A percentile compares a stretch with the other conserved stretches of the same genome.
phyloP scores from a whole-genome alignment of 1,284 basidiomycete genomes.

The Golubevia pallescens region DNA sequence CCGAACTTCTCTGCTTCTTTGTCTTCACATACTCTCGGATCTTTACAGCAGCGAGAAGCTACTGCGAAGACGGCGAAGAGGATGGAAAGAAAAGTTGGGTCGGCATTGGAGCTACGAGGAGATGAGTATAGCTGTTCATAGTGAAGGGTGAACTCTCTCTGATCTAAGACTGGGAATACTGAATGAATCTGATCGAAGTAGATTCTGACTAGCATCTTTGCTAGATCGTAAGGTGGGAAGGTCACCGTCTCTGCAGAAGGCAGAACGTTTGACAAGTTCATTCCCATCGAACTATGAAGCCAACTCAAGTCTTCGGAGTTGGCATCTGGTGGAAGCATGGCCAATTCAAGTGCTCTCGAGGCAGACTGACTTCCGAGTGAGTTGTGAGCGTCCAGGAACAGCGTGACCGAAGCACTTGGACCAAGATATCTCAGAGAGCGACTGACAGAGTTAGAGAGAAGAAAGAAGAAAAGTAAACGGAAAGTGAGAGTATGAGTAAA shows the following conservation, averaged over 20 bases:
- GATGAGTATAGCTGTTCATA: neutral
- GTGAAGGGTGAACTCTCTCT: neutral
- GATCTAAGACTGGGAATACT: conserved; percentile 13
- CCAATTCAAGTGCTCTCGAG: neutral
- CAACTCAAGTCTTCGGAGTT: neutral
- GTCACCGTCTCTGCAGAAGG: conserved; percentile 5
- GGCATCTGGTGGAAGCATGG: conserved; percentile 4
- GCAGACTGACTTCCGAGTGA: neutral
- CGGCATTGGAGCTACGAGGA: neutral
- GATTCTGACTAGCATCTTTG: conserved; percentile 5
- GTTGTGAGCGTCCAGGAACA: neutral
- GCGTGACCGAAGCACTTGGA: neutral
- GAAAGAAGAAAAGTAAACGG: too few relatives aligned
- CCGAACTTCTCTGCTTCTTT: conserved; percentile 2
- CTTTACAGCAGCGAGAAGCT: conserved; percentile 1
- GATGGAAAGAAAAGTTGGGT: conserved; percentile 5
- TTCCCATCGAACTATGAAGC: neutral
- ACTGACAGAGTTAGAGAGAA: neutral
- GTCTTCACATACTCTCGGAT: conserved; percentile 5
- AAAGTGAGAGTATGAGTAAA: too few relatives aligned
- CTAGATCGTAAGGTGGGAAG: conserved; percentile 5
- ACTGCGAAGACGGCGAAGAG: conserved; percentile 14
- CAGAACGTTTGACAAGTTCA: conserved; percentile 3
- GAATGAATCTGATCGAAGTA: conserved; percentile 13
- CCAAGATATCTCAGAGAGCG: neutral